Evolutionary conservation across 2,329 filamentous ascomycete species (phyloP), one percentile per base, ranked within the genome.

Genomic region (Cytospora piceae): DNA sequence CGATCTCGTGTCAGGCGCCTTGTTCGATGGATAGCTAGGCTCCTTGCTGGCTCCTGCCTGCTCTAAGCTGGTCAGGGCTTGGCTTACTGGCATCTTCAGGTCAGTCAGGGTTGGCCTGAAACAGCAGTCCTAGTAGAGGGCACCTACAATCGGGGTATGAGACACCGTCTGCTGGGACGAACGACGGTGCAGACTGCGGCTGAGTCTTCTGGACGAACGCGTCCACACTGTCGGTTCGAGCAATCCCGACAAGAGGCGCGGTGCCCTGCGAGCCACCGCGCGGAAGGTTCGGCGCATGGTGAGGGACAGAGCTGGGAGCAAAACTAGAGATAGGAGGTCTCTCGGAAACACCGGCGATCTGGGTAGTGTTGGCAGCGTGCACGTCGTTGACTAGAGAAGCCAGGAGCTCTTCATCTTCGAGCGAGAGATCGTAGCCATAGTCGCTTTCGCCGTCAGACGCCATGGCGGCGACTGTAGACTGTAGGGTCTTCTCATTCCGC

Each of bases 61-160:
- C 17, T 71, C 71, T 17, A 72, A 59, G 2, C 69, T 69, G 2
- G 73, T 74, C 9, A 84, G 69, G 2, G 78, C 78, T 22, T 75
- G 79, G 72, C 80, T 87, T 77, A 85, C 89, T 91, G 87, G 76
- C 76, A 80, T 83, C 88, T 90, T 67, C 71, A 65, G 70, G 82
- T 88, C 81, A 86, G 86, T 91, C 83, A 91, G 87, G 81, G 68
- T 67, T 71, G 73, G 69, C 56, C 67, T 60, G 24, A 24, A 14
- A n/a, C 17, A 24, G 60, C 37, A n/a, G 39, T 17, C 31, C 27
- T 32, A 22, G 49, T 31, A 24, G 55, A 20, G 17, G 5, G 39
- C 55, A 79, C 83, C 73, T 75, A 89, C 87, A 75, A 78, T 85
- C 80, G 73, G 85, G 81, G 76, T 85, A 85, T 69, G 68, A 67